Base-by-base conservation (phyloP, 2,329 filamentous ascomycete species). In the Trichophyton benhamiae region DNA sequence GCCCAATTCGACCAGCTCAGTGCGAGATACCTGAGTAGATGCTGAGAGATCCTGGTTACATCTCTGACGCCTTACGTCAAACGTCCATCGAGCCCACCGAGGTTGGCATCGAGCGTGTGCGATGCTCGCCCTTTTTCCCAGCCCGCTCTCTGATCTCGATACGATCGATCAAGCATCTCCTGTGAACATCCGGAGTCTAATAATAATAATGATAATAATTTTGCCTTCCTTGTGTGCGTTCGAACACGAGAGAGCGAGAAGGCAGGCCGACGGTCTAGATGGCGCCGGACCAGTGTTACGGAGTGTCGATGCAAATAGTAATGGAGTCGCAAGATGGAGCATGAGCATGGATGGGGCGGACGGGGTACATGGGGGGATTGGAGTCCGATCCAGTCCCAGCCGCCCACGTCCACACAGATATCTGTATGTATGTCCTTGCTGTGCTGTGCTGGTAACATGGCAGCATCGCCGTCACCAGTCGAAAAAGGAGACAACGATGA, bases 371-470 rank as follows among this genome's bases (percentile, higher is more conserved):
- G 49, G 25, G 33, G 33, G 7, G 25, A 36, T 55, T 27, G 30
- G 49, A 55, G 49, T 33, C 25, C 49, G 49, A 55, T 55, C 49
- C 49, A 55, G 49, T 55, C 49, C 49, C 25, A 55, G 25, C 49
- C 49, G 49, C 49, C 49, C 49, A 55, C 49, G 49, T 55, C 49
- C 49, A 25, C 44, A 48, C 44, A 20, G 25, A 27, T 27, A 27
- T 27, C 2, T 27, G 25, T 20, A 25, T 13, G 46, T 49, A 49
- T n/a, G n/a, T n/a, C n/a, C 46, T 49, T 49, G 25, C 25, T 22
- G n/a, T 49, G 8, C 46, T 9, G 44, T 22, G 6, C 8, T 22
- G 17, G 11, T 20, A 13, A 20, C 33, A 36, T 36, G 33, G 33
- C 33, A 36, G 9, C 7, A 9, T 9, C 33, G 3, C 2, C 30